Conservation (phyloP, 306 rosid genomes). For the Aeschynomene evenia region DNA sequence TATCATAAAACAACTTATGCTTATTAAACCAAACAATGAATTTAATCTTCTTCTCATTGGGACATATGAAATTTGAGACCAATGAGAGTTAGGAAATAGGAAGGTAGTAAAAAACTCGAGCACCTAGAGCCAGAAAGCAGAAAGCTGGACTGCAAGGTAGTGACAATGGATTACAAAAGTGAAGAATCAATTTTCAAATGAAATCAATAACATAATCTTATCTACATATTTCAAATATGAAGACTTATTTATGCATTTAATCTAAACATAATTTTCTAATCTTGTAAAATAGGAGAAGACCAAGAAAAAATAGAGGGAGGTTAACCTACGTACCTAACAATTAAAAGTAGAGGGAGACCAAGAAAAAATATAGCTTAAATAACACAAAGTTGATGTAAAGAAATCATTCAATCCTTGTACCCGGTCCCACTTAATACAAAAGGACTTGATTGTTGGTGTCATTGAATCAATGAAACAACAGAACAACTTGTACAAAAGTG, state of each 20-base stretch:
- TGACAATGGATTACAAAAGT: not conserved
- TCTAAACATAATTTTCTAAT: not conserved
- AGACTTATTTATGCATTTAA: not conserved
- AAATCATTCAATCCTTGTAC: too few species aligned
- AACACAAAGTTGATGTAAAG: too few species aligned
- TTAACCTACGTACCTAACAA: too few species aligned
- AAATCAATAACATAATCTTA: not conserved
- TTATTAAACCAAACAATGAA: constrained; percentile 17
- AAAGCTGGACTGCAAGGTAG: not conserved
- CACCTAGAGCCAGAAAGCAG: constrained; percentile 12
- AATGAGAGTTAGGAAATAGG: constrained; percentile 11
- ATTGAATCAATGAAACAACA: not conserved
- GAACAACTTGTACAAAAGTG: not conserved
- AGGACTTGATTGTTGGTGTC: too few species aligned
- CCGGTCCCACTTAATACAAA: too few species aligned
- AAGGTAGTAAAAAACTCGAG: not conserved
- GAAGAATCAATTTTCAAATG: constrained; percentile 6
- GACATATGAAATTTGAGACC: constrained; percentile 9
- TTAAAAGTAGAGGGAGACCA: too few species aligned
- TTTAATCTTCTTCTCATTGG: constrained; percentile 6
- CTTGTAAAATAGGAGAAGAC: not conserved
- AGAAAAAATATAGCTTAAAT: too few species aligned
- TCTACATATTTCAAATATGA: not conserved
- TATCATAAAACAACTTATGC: constrained; percentile 1
- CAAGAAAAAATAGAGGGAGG: too few species aligned